Base-by-base conservation (phyloP, 495 filamentous ascomycete genomes). In the Aspergillus cristatus region DNA sequence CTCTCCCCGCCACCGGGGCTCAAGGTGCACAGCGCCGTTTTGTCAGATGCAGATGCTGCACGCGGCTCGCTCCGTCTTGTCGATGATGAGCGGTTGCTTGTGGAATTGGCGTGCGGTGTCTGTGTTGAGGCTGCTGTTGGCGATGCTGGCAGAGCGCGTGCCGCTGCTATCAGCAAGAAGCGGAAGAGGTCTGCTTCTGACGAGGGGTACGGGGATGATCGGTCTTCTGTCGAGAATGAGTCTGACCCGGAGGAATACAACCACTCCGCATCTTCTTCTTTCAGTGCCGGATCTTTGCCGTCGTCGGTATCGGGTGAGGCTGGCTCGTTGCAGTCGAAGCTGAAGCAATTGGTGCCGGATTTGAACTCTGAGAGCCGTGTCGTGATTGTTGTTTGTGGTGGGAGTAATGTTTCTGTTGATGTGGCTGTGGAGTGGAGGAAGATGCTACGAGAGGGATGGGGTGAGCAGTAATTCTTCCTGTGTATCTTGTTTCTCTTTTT, bases 351-450 rank as follows among this genome's bases (percentile, higher is more conserved):
- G 15, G 75, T 83, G 0, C 65, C 74, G 20, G 67, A 61, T 10
- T 38, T 86, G 43, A 67, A 55, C 50, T 53, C 58, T 22, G 60
- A 71, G 32, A 81, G 72, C 46, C 84, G 84, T 42, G 74, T 97
- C 18, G 86, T 96, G 4, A 67, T 97, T 37, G 67, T 94, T 16
- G 75, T 95, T 15, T 97, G 90, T 54, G 90, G 90, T 0, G 90
- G 90, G 7, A 79, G 72, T 31, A 83, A 83, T 57, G 74, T 88
- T 32, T 81, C 76, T 3, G 58, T 82, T 17, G 76, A 82, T 14
- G 74, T 78, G 52, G 56, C 94, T 48, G 63, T 60, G 31, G 59
- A 58, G 35, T 97, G 82, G 60, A 67, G 68, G 50, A 58, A 71
- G 62, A 47, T 63, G 53, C 33, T 70, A 42, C 44, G 51, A 13